Evolutionary conservation across 768 basidiomycete species (phyloP), one percentile per base, ranked within the genome.

Genomic region (Russula vinacea): DNA sequence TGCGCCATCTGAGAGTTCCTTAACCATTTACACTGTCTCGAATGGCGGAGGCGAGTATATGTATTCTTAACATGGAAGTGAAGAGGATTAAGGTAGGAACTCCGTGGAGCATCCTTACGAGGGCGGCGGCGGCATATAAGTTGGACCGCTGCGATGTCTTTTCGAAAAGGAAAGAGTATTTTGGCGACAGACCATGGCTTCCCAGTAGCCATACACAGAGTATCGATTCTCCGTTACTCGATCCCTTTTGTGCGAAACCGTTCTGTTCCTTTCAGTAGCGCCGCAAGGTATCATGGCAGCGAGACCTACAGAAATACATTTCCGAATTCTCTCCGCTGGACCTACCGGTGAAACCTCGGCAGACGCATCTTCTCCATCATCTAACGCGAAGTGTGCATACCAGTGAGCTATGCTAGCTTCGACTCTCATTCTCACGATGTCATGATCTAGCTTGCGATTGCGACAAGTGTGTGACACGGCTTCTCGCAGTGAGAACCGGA

Each of bases 41-140:
- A 44, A 17, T 9, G 58, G 37, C 26, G 9, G n/a, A 10, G 5
- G n/a, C 8, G 6, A 42, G 33, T 32, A 3, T n/a, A n/a, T 16
- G 22, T 19, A 19, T 29, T 2, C 29, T 29, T 29, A 29, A 8
- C 44, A 13, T 13, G 29, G 35, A 22, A 44, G 26, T 19, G 16
- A 19, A 44, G 42, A 17, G 42, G 17, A 44, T 17, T 22, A 33
- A 3, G 24, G 19, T 8, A 14, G 8, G 45, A 50, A 52, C 45
- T 55, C 49, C 39, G 66, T 64, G 65, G 65, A 62, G 47, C 29
- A 49, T 67, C 52, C 16, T 64, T 24, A 19, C 57, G 52, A 40
- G 40, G 53, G 40, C 42, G 49, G n/a, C 56, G 53, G 52, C 39
- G 42, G 22, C 56, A 54, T n/a, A n/a, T n/a, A 47, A 42, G 8